Conservation (phyloP, 345 rosid species). For the Diplotaxis tenuifolia region DNA sequence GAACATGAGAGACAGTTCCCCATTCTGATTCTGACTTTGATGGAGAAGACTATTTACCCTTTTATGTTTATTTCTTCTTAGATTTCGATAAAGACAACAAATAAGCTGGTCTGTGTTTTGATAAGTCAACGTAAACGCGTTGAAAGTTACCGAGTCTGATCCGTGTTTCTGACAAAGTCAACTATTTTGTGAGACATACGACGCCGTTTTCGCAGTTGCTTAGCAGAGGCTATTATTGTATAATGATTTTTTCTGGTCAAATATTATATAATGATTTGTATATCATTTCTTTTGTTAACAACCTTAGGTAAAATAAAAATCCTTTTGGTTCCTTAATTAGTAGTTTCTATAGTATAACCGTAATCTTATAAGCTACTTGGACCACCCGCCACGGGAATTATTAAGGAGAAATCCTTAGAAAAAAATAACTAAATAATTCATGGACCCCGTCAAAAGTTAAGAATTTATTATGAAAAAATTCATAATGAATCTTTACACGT, state of each 20-base stretch:
- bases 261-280: no score
- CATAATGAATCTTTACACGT: no score
- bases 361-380: no score
- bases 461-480: no score
- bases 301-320: no score
- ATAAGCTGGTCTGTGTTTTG: not conserved
- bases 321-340: no score
- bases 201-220: not conserved
- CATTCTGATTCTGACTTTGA: not conserved
- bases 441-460: no score
- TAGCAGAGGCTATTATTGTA: not conserved
- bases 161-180: not conserved
- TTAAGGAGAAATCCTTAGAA: no score
- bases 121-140: not conserved
- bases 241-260: no score
- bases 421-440: no score
- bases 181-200: not conserved
- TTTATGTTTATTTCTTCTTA: not conserved
- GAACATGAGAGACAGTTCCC: not conserved
- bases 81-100: not conserved
- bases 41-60: not conserved
- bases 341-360: no score
- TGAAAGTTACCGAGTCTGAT: not conserved
- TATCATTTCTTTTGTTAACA: not conserved
- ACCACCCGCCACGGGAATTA: no score